Evolutionary conservation across 805 yeast species (phyloP).

Genomic region (Cyberlindnera maclurae): DNA sequence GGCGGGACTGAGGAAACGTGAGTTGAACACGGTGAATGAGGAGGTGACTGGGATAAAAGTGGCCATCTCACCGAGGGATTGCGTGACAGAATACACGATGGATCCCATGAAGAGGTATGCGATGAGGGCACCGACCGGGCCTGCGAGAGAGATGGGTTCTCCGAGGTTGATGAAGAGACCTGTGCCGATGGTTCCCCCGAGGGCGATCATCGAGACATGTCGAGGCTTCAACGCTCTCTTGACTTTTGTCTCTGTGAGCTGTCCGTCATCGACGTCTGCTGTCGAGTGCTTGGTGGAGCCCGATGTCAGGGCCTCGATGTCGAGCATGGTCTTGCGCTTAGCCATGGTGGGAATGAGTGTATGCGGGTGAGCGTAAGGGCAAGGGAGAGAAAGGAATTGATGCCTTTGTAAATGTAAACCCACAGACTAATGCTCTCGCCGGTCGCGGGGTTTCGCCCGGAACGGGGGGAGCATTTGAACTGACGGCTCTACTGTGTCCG

Average conservation of each 20-base stretch:
- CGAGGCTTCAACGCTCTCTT: conserved; percentile 58
- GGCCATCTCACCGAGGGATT: conserved; percentile 76
- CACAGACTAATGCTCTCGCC: not conserved
- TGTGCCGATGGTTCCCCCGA: conserved; percentile 78
- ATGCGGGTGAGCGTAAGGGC: not conserved
- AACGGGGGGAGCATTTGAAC: no score
- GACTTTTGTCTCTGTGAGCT: conserved; percentile 34
- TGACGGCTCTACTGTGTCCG: no score
- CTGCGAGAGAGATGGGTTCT: conserved; percentile 46
- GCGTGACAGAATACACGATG: conserved; percentile 58
- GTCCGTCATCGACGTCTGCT: conserved; percentile 10
- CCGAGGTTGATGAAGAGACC: conserved; percentile 66
- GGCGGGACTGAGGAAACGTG: conserved; percentile 60
- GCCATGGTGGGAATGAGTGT: not conserved
- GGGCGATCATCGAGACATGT: conserved; percentile 69
- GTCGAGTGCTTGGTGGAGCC: no score
- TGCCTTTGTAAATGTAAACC: not conserved
- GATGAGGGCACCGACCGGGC: conserved; percentile 64
- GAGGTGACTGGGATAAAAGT: conserved; percentile 64
- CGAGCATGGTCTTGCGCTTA: no score
- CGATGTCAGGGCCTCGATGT: no score
- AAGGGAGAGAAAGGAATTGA: not conserved
- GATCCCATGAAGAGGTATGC: conserved; percentile 63
- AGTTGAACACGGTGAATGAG: conserved; percentile 62
- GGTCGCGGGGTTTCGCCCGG: not conserved